phyloP scores from a whole-genome alignment of 495 filamentous ascomycete genomes.

The Xylaria bambusicola region DNA sequence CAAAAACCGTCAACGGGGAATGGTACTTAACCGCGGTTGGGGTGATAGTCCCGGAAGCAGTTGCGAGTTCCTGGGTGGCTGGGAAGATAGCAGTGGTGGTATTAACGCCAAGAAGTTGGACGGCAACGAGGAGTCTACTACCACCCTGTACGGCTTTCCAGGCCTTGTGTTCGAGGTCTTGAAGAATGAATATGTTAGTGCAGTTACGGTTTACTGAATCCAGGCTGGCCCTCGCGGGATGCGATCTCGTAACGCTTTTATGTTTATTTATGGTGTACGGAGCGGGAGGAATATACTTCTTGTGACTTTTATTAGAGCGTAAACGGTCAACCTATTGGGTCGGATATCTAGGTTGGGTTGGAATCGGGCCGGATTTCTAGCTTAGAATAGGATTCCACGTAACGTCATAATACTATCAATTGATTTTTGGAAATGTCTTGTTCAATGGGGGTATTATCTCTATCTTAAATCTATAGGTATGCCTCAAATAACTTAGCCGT shows the following conservation, averaged over 20 bases:
- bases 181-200: conserved; percentile 87
- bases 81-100: conserved; percentile 69
- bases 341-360: no score
- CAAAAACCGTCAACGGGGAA: conserved; percentile 66
- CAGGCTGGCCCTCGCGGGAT: neutral
- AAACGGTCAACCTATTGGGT: no score
- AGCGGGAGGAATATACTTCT: neutral
- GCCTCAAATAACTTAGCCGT: conserved; percentile 10
- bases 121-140: conserved; percentile 69
- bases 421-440: no score
- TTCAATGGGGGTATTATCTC: no score
- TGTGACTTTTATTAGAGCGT: neutral
- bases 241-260: neutral
- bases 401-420: no score
- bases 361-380: no score
- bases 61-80: conserved; percentile 83
- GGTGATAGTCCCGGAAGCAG: conserved; percentile 90
- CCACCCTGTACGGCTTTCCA: conserved; percentile 90
- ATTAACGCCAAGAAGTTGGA: conserved; percentile 47
- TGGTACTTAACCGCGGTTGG: conserved; percentile 88
- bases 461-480: neutral
- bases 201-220: conserved; percentile 77
- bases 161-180: conserved; percentile 93
- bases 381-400: no score
- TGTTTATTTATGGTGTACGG: neutral